Evolutionary conservation across 225 moss, liverwort and hornwort species (phyloP).

Genomic region (Bryoerythrophyllum caledonicum): DNA sequence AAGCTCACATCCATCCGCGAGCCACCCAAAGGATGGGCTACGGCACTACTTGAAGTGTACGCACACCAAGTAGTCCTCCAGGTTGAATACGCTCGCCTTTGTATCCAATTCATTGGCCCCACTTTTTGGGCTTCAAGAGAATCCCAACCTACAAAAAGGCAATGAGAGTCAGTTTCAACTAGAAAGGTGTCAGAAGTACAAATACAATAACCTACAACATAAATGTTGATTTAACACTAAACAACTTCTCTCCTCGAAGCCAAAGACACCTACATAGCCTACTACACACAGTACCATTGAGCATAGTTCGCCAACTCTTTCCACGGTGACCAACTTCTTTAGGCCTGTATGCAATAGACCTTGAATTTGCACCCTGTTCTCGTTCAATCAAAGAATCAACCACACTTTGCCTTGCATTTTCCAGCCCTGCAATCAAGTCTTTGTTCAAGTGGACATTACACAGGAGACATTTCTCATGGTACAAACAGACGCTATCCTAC

Average conservation of each 20-base stretch:
- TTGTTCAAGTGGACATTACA: slow-evolving; percentile 16
- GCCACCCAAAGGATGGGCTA: slow-evolving; percentile 76
- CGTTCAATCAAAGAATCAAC: slow-evolving; percentile 61
- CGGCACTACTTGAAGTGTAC: slow-evolving; percentile 85
- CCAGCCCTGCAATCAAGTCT: slow-evolving; percentile 36
- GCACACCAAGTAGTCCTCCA: slow-evolving; percentile 86
- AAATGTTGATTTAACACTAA: not conserved
- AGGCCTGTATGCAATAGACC: slow-evolving; percentile 66
- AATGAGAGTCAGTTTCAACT: not conserved
- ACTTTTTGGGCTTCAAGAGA: slow-evolving; percentile 62
- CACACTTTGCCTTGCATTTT: slow-evolving; percentile 34
- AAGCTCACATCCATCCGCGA: slow-evolving; percentile 73
- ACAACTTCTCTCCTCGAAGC: not conserved
- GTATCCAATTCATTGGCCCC: slow-evolving; percentile 70
- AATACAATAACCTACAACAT: not conserved
- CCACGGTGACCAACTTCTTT: slow-evolving; percentile 74
- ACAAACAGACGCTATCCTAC: slow-evolving; percentile 3
- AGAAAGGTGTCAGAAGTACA: not conserved
- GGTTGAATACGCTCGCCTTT: slow-evolving; percentile 67
- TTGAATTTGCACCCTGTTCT: slow-evolving; percentile 72
- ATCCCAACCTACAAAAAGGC: slow-evolving; percentile 67
- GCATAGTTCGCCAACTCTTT: slow-evolving; percentile 64
- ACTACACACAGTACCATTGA: slow-evolving; percentile 57
- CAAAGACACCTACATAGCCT: slow-evolving; percentile 11
- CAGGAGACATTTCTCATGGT: not conserved